Evolutionary conservation across 176 grass and related monocot species (phyloP).

Genomic region (Carex kokanica): DNA sequence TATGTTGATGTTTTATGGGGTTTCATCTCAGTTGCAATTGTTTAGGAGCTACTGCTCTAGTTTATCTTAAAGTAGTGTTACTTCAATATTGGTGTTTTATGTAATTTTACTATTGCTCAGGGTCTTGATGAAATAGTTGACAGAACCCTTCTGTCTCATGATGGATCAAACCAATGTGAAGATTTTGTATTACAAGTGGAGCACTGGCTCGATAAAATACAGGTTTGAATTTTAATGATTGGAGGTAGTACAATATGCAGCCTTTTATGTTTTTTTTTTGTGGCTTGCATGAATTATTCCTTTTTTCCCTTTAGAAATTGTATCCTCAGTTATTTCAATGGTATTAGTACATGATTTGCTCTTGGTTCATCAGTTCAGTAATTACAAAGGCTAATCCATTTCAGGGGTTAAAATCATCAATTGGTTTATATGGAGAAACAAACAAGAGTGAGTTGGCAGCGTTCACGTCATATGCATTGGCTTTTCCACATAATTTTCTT

Average conservation of each 20-base stretch:
- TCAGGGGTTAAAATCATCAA: constrained; percentile 47
- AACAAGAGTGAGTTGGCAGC: constrained; percentile 95
- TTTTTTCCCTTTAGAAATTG: background rate
- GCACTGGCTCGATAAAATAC: constrained; percentile 65
- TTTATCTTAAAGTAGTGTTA: constrained; percentile 4
- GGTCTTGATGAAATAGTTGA: constrained; percentile 68
- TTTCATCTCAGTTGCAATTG: background rate
- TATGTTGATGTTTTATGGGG: background rate
- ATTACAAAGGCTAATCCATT: background rate
- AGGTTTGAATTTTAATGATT: constrained; percentile 37
- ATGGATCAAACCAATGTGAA: constrained; percentile 64
- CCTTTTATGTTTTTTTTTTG: background rate
- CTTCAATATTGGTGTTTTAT: constrained; percentile 13
- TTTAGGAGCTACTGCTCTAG: background rate
- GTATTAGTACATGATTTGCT: background rate
- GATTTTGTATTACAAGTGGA: constrained; percentile 68
- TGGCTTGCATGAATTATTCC: background rate
- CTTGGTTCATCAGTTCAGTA: constrained; percentile 1
- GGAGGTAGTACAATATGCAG: background rate
- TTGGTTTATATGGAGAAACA: constrained; percentile 64
- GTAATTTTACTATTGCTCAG: constrained; percentile 28
- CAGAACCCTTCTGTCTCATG: constrained; percentile 51
- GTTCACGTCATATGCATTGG: constrained; percentile 94
- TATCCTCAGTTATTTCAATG: background rate
- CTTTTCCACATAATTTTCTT: constrained; percentile 86